Evolutionary conservation across 345 rosid species (phyloP), one percentile per base, ranked within the genome.

Genomic region (Eucalyptus viminalis): DNA sequence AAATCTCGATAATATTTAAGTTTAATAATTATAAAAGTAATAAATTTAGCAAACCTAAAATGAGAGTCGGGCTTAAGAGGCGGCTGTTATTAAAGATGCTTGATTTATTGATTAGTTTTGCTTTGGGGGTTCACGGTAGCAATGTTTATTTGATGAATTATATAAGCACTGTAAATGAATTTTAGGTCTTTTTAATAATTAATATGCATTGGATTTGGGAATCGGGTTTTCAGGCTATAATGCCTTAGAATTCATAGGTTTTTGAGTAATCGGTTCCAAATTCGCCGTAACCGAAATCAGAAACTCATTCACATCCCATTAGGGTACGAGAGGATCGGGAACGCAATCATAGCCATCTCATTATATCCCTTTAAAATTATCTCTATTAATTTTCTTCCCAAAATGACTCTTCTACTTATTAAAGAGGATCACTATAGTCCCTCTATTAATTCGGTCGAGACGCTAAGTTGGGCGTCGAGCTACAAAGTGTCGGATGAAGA

Each of bases 381-480:
- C 34, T 60, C 1, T 12, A 14, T 6, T 7, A 7, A 27, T 11
- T 12, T 60, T 60, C 25, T 27, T 60, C 2, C 0, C 69, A 0
- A 60, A 60, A 29, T 27, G 31, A 29, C 8, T 29, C 34, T 62
- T 62, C 17, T 62, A 62, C 34, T 62, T 62, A 60, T 27, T 25
- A 27, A 62, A 62, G 8, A 62, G 16, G 16, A 62, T 29, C 34
- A 13, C 17, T 29, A 27, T 25, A 25, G n/a, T 25, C 8, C 7
- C n/a, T 25, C 15, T 25, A 6, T 58, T 58, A 25, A 58, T 27
- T 58, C 15, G 7, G 14, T 58, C 14, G 0, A 11, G n/a, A 58
- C 1, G 2, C 22, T 31, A 1, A 67, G 40, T 17, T 15, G 3
- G 80, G 5, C 4, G 2, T 67, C 7, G 1, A 67, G 21, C 2